Evolutionary conservation across 176 grass and related monocot genomes (phyloP), one percentile per base, ranked within the genome.

Genomic region (Secale cereale): DNA sequence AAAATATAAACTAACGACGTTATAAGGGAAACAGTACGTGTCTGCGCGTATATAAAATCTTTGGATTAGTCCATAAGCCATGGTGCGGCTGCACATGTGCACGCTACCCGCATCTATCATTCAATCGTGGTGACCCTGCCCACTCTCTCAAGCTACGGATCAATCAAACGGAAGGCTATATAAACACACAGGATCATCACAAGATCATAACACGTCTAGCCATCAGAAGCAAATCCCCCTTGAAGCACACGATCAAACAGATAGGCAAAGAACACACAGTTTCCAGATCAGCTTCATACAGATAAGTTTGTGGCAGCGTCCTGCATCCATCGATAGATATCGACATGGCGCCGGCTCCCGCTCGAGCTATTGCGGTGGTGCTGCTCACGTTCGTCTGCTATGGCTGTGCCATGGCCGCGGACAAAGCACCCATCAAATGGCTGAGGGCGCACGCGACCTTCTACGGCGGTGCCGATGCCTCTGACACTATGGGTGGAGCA

Each of bases 1-100:
- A 43, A 64, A 79, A 16, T 7, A 16, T 17, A 9, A 28, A 30
- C 26, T 64, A 30, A 29, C 6, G 6, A 29, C 7, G 4, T 7
- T 64, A 59, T 0, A 9, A 59, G 7, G 7, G 2, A 62, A 26
- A 62, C 7, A 17, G 14, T 29, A 85, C 35, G 74, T 79, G 76
- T 86, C 67, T 64, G 56, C 27, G 56, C 39, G 5, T 8, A 22
- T 32, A 27, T 74, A 2, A 23, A 28, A 10, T 81, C 29, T 15
- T 54, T 10, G 28, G 69, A 87, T 54, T 86, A 10, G 17, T 15
- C 85, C 59, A 15, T 56, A 86, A 86, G 78, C 40, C 56, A 65
- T 81, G 85, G 30, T 30, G 59, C 75, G 20, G 77, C 39, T 32
- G 45, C 64, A 33, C 64, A 62, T 46, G 20, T 48, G 54, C 54